Base-by-base conservation (phyloP, 73 alveolate species). In the Durusdinium trenchii region DNA sequence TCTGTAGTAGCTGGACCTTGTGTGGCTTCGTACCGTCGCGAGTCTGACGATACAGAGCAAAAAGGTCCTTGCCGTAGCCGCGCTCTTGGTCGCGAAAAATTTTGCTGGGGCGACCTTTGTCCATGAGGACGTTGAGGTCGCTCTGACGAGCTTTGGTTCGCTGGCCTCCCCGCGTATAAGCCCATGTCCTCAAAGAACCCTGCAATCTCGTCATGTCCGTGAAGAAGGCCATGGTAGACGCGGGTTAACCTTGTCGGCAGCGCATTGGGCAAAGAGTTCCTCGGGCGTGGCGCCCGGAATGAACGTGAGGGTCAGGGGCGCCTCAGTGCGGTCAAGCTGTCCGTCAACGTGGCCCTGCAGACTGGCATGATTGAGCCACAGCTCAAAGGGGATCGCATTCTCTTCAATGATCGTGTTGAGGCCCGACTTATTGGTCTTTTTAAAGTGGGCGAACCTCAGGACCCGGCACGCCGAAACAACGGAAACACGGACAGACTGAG, bases 141-240 rank as follows among this genome's bases (percentile, higher is more conserved):
- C 50, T 6, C 50, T 71, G 83, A 48, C 83, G 83, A n/a, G 83
- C 50, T 35, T 71, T 71, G 28, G 83, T 35, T 28, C 83, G 45
- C 6, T 23, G 83, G 50, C 83, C 83, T 9, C 38, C 38, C n/a
- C 84, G n/a, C 84, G 48, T 71, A 71, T 30, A 71, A 30, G 48
- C 84, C 84, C 16, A 71, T 71, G 40, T 71, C n/a, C n/a, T n/a
- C n/a, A n/a, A n/a, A n/a, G 40, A 71, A n/a, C 5, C 83, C 83
- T 6, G 83, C 83, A 71, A 71, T 71, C 83, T 71, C 83, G 48
- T 71, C 83, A 48, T 71, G 83, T 46, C 83, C 83, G 48, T 71
- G 48, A 46, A n/a, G 84, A 14, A 71, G 30, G 48, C 83, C 83
- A 35, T 28, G 40, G 50, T n/a, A 71, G 50, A 71, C 50, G 6